Base-by-base conservation (phyloP, 176 grass and related monocot species). In the Triticum aestivum region DNA sequence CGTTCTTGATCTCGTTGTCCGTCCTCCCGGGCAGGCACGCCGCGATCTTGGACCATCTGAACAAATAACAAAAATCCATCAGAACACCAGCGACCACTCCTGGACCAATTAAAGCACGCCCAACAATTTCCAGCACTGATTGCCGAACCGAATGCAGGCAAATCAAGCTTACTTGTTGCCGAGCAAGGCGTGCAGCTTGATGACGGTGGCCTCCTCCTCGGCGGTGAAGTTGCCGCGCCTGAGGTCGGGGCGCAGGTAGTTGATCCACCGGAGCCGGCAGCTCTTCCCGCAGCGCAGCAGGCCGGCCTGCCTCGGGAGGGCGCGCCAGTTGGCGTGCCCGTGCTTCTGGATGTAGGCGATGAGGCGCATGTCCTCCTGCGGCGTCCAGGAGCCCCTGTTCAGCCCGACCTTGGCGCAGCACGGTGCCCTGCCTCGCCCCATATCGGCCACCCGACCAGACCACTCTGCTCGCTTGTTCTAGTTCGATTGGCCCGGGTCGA, bases 1-100 rank as follows among this genome's bases (percentile, higher is more conserved):
- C 87, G 84, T 97, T 97, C 89, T 97, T 97, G 87, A 97, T 97
- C 90, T 97, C 95, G 78, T 97, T 97, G 89, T 97, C 95, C 61
- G 95, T 97, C 87, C 95, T 91, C 66, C 95, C 95, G 14, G 92
- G 89, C 52, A 97, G 82, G 61, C 65, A 90, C 49, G 95, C 87
- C 33, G 95, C 95, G 83, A 97, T 97, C 84, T 87, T 97, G 18
- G 95, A 95, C 95, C 95, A 97, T 34, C 95, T 97, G 75, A 69
- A 10, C 13, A 69, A 45, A 33, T 18, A 59, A 59, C 23, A 20
- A 45, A 65, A 34, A 2, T 9, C 9, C 11, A 61, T 84, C 27
- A 5, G 61, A 61, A 54, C 7, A 18, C 33, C 33, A 34, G 3
- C 35, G 35, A 37, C 35, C 35, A 37, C 35, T 37, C 35, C 12